Percentiles rank a stretch among this genome's conserved stretches.
These are phyloP conservation scores for Malbranchea zuffiana DNA, from an alignment of 2,329 filamentous ascomycete genomes.

Conservation along the genomic window DNA sequence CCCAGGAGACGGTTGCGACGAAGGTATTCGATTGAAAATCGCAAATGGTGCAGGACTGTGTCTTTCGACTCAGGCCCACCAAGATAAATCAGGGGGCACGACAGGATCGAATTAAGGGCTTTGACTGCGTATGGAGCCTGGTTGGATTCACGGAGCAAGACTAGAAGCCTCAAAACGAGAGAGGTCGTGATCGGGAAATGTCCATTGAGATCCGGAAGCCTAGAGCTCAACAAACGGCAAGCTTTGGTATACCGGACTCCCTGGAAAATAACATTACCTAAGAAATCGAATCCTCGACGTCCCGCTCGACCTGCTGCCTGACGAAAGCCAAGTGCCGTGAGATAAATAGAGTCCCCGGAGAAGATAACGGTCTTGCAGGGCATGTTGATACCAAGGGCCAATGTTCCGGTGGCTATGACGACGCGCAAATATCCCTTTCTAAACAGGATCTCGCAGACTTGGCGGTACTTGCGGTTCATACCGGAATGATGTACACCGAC, in stretches of 20 bases:
- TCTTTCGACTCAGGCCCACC: conserved; percentile 58
- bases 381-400: conserved; percentile 72
- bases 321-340: conserved; percentile 65
- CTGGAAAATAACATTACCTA: conserved; percentile 73
- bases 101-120: conserved; percentile 56
- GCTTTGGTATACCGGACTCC: conserved; percentile 51
- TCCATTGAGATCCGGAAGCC: conserved; percentile 61
- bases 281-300: conserved; percentile 66
- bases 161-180: conserved; percentile 57
- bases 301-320: conserved; percentile 69
- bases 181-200: conserved; percentile 70
- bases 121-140: conserved; percentile 51
- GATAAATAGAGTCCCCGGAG: conserved; percentile 58
- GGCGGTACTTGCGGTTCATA: conserved; percentile 67
- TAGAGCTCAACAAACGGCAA: conserved; percentile 59
- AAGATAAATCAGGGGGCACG: conserved; percentile 58
- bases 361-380: conserved; percentile 75
- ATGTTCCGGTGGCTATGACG: conserved; percentile 63
- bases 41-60: conserved; percentile 62
- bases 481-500: conserved; percentile 69
- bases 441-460: conserved; percentile 60
- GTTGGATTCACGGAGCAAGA: conserved; percentile 55
- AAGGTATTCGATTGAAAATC: conserved; percentile 73
- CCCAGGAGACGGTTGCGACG: conserved; percentile 57
- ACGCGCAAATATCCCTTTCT: conserved; percentile 59